phyloP scores from a whole-genome alignment of 2,329 filamentous ascomycete species.

The Fusarium subglutinans region DNA sequence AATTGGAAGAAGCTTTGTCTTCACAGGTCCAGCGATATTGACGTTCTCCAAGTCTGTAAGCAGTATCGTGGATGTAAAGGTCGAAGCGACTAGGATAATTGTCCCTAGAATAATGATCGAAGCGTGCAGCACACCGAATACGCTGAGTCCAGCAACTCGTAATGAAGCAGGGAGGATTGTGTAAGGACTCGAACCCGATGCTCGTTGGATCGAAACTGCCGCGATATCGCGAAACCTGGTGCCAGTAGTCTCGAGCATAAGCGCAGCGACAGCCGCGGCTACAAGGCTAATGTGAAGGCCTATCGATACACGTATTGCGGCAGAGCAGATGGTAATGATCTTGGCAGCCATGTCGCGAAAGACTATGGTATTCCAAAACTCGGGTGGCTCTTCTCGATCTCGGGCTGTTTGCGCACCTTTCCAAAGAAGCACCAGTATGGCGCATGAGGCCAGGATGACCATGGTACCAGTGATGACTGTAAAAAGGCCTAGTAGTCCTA shows the following conservation, averaged over 20 bases:
- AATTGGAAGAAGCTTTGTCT: background rate
- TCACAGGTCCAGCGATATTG: background rate
- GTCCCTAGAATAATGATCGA: rapidly evolving
- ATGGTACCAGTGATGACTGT: rapidly evolving
- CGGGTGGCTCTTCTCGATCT: too few relatives aligned
- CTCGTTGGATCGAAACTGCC: background rate
- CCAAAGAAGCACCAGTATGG: background rate
- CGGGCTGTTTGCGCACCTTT: background rate
- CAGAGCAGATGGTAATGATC: background rate
- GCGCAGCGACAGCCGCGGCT: background rate
- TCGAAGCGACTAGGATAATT: background rate
- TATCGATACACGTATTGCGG: background rate
- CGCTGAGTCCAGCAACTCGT: rapidly evolving
- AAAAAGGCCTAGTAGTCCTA: rapidly evolving
- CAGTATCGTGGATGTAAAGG: background rate
- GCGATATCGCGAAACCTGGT: background rate
- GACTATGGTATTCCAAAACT: background rate
- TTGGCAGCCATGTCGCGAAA: background rate
- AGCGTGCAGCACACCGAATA: rapidly evolving
- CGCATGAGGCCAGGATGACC: background rate
- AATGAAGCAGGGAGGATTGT: background rate
- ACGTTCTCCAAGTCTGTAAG: background rate
- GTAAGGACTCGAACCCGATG: background rate
- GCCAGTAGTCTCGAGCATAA: background rate
- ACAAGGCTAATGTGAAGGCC: background rate